Percentiles rank a stretch among this genome's conserved stretches.
phyloP scores from a whole-genome alignment of 1,284 basidiomycete species.

The Sanghuangporus sanghuang region DNA sequence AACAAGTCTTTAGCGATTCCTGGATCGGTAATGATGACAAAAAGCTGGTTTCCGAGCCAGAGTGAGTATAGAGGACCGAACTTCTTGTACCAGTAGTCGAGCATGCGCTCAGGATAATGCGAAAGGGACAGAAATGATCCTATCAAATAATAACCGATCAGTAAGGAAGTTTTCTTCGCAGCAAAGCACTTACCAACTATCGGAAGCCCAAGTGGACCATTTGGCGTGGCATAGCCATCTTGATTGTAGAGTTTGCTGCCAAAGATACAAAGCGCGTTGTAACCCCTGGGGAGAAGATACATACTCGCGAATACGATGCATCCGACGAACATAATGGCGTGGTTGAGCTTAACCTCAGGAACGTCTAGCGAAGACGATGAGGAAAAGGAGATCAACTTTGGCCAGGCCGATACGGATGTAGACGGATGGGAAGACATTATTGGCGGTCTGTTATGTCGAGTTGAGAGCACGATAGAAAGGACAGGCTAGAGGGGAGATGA shows the following conservation, averaged over 20 bases:
- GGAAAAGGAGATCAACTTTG: slow-evolving; percentile 6
- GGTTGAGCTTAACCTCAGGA: slow-evolving; percentile 3
- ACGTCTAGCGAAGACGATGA: background rate
- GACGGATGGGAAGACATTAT: slow-evolving; percentile 11
- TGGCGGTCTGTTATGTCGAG: background rate
- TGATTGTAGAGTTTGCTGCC: slow-evolving; percentile 2
- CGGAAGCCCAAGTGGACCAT: slow-evolving; percentile 7
- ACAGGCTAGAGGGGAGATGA: background rate
- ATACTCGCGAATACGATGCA: background rate
- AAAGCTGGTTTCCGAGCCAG: slow-evolving; percentile 39
- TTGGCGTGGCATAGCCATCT: slow-evolving; percentile 7
- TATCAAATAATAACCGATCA: background rate
- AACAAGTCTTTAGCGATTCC: slow-evolving; percentile 36
- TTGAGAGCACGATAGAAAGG: background rate
- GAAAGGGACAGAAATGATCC: slow-evolving; percentile 27
- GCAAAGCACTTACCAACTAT: slow-evolving; percentile 1
- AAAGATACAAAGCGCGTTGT: background rate
- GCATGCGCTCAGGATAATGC: slow-evolving; percentile 33
- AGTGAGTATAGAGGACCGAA: slow-evolving; percentile 37
- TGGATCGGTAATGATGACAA: slow-evolving; percentile 38
- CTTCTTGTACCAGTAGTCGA: slow-evolving; percentile 34
- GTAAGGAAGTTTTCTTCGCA: background rate
- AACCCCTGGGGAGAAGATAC: background rate
- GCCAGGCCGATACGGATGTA: slow-evolving; percentile 6
- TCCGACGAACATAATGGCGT: slow-evolving; percentile 2